A percentile compares a stretch with the other conserved stretches of the same genome.
phyloP scores from a whole-genome alignment of 2,329 filamentous ascomycete species.

The Neonectria faginata region DNA sequence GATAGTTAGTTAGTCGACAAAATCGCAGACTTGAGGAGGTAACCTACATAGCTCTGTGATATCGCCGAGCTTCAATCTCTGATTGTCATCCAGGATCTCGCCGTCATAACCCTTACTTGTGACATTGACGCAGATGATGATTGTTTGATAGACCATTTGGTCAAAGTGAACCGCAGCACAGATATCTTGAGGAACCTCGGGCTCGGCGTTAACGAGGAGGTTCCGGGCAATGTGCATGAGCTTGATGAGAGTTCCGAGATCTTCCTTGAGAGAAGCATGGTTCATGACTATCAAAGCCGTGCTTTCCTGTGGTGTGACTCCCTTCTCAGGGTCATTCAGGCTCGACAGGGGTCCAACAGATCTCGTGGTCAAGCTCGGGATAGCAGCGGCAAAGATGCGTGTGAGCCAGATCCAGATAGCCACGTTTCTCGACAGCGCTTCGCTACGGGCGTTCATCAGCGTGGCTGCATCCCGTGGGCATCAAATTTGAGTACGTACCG shows the following conservation, averaged over 20 bases:
- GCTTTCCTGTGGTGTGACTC: conserved; percentile 71
- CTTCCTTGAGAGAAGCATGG: conserved; percentile 69
- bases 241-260: conserved; percentile 73
- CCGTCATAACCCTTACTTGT: conserved; percentile 76
- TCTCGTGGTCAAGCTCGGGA: conserved; percentile 69
- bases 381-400: conserved; percentile 70
- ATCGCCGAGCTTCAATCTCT: conserved; percentile 68
- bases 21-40: neutral
- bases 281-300: conserved; percentile 73
- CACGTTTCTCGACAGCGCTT: conserved; percentile 71
- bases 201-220: conserved; percentile 72
- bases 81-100: conserved; percentile 69
- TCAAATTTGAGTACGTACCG: conserved; percentile 55
- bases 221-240: conserved; percentile 75
- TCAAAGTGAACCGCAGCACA: conserved; percentile 74
- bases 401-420: conserved; percentile 75
- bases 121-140: conserved; percentile 74
- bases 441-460: conserved; percentile 54
- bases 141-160: conserved; percentile 73
- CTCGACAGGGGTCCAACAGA: conserved; percentile 68
- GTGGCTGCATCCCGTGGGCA: neutral
- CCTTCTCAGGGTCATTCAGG: conserved; percentile 65
- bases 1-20: conserved; percentile 10
- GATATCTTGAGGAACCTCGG: conserved; percentile 73
- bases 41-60: conserved; percentile 73